Conservation (phyloP, 306 rosid genomes). For the Sesbania bispinosa region DNA sequence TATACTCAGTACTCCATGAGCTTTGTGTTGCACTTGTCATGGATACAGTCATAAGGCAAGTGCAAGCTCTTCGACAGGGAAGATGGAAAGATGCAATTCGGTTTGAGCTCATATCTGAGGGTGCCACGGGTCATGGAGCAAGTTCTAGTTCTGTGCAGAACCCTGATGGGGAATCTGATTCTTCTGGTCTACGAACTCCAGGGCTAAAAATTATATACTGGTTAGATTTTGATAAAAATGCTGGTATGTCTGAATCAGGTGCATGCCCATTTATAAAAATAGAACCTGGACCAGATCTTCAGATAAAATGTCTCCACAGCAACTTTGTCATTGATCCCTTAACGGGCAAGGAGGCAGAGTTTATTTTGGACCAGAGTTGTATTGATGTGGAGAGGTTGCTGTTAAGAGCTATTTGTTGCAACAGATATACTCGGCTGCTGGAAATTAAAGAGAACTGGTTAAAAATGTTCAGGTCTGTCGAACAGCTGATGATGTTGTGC, state of each 20-base stretch:
- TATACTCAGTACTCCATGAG: constrained; percentile 87
- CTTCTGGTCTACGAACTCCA: constrained; percentile 77
- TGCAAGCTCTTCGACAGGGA: constrained; percentile 81
- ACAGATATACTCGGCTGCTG: constrained; percentile 84
- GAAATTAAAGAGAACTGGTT: constrained; percentile 80
- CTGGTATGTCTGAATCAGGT: constrained; percentile 55
- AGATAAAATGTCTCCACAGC: constrained; percentile 80
- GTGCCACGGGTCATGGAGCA: constrained; percentile 59
- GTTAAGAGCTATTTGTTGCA: constrained; percentile 83
- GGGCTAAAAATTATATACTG: constrained; percentile 88
- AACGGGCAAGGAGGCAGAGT: constrained; percentile 86
- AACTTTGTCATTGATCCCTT: constrained; percentile 85
- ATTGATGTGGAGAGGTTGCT: constrained; percentile 94
- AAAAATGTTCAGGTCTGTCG: constrained; percentile 75
- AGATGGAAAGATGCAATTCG: constrained; percentile 98
- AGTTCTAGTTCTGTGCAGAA: constrained; percentile 64
- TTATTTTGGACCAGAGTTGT: constrained; percentile 78
- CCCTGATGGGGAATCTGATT: constrained; percentile 81
- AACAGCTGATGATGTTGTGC: constrained; percentile 66
- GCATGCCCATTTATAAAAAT: constrained; percentile 77
- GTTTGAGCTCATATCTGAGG: constrained; percentile 81
- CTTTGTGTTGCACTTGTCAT: constrained; percentile 86
- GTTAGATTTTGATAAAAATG: constrained; percentile 85
- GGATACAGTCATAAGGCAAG: constrained; percentile 94
- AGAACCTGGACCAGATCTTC: constrained; percentile 90